Base-by-base conservation (phyloP, 139 green algal genomes). In the Chlamydomonas applanata region DNA sequence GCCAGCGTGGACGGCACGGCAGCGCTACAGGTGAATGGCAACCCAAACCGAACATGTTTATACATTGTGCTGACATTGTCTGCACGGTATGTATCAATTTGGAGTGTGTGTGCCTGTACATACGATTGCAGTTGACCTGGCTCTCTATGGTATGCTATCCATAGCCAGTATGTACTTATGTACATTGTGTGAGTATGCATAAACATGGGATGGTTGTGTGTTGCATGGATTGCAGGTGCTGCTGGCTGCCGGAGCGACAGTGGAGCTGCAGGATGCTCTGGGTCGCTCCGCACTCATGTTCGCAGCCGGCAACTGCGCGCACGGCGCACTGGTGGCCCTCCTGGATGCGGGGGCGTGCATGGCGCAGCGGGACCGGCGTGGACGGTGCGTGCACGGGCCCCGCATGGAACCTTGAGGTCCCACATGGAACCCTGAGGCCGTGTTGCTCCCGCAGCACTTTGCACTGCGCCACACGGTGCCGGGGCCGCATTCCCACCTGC, bases 201-300 rank as follows among this genome's bases (percentile, higher is more conserved):
- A 29, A 29, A n/a, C n/a, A n/a, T n/a, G n/a, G n/a, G n/a, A n/a
- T n/a, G n/a, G n/a, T n/a, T n/a, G n/a, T n/a, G n/a, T n/a, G n/a
- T n/a, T n/a, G n/a, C n/a, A n/a, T n/a, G n/a, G 56, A 46, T n/a
- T 24, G 19, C 60, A 81, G 66, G 80, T 95, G 69, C 80, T 95
- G 72, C 69, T 95, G 32, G 81, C 74, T 29, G 56, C 78, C 33
- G 85, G 83, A 3, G 90, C 90, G 7, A 92, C 72, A 1, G 46
- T 94, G 19, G 88, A 95, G 80, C 82, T 95, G 72, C 87, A 94
- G 74, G 90, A 94, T 57, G 85, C 89, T 13, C 71, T 94, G 54
- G 83, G 89, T 14, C 76, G 90, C 36, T 90, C 86, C 0, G 90
- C 90, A n/a, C 87, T 95, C 34, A 95, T 95, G 90, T 94, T 93